A percentile compares a stretch with the other conserved stretches of the same genome.
Conservation (phyloP, 164 flowering plant species). For the Macadamia tetraphylla region DNA sequence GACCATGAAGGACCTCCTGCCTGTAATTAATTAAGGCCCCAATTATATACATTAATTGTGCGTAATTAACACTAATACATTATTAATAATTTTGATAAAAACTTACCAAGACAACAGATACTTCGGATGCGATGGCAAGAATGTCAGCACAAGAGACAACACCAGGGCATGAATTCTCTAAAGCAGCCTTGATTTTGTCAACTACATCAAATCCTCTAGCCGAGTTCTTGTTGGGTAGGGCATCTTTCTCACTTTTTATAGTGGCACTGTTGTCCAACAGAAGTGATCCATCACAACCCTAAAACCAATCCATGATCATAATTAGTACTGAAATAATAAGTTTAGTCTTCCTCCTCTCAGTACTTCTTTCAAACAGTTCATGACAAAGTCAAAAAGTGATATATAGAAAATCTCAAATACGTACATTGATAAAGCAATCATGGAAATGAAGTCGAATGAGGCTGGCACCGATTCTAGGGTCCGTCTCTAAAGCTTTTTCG, state of each 20-base stretch:
- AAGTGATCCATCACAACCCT: constrained; percentile 35
- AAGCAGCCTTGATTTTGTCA: constrained; percentile 25
- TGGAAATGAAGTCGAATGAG: constrained; percentile 2
- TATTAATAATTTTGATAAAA: too few relatives aligned
- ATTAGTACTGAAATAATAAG: too few relatives aligned
- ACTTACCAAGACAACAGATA: constrained; percentile 28
- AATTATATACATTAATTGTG: too few relatives aligned
- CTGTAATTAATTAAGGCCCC: neutral
- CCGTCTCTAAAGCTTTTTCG: neutral
- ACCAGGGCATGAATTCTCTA: constrained; percentile 35
- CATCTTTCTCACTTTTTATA: constrained; percentile 36
- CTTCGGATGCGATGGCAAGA: constrained; percentile 36
- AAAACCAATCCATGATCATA: neutral
- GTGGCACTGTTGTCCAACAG: constrained; percentile 24
- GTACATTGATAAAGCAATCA: neutral
- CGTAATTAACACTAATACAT: too few relatives aligned
- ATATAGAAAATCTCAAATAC: neutral
- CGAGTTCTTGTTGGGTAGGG: constrained; percentile 24
- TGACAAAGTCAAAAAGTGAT: too few relatives aligned
- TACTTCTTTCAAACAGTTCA: too few relatives aligned
- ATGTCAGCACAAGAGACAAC: constrained; percentile 45
- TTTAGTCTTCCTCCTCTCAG: too few relatives aligned
- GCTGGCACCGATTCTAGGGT: neutral
- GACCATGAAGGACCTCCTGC: neutral
- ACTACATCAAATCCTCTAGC: constrained; percentile 29